phyloP scores from a whole-genome alignment of 2,329 filamentous ascomycete species.

The Fusarium hostae region DNA sequence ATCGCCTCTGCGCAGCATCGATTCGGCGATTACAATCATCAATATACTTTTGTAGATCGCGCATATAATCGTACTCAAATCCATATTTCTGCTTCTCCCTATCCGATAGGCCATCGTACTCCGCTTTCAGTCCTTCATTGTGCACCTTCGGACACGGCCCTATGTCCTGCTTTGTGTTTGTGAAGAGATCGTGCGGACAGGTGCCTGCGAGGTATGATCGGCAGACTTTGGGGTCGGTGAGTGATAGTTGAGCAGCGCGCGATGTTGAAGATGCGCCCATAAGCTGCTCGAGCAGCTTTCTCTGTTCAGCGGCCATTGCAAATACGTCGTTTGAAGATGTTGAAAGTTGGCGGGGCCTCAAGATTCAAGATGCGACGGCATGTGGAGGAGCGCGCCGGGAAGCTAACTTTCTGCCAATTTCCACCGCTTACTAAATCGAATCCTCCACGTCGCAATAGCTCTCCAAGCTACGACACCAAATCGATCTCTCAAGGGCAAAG shows the following conservation, averaged over 20 bases:
- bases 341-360: slow-evolving; percentile 36
- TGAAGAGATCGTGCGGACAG: slow-evolving; percentile 98
- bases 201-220: slow-evolving; percentile 93
- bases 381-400: slow-evolving; percentile 42
- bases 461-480: slow-evolving; percentile 9
- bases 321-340: slow-evolving; percentile 5
- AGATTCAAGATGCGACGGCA: slow-evolving; percentile 37
- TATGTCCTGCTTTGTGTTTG: slow-evolving; percentile 97
- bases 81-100: slow-evolving; percentile 81
- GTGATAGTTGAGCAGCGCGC: slow-evolving; percentile 82
- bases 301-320: slow-evolving; percentile 89
- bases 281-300: slow-evolving; percentile 97
- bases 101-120: slow-evolving; percentile 81
- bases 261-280: slow-evolving; percentile 81
- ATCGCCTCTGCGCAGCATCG: slow-evolving; percentile 84
- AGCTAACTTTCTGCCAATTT: slow-evolving; percentile 40
- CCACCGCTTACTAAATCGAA: slow-evolving; percentile 40
- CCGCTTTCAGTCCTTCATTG: slow-evolving; percentile 85
- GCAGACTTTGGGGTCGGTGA: slow-evolving; percentile 94
- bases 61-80: slow-evolving; percentile 97
- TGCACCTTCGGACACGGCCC: slow-evolving; percentile 90
- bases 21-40: slow-evolving; percentile 96
- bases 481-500: slow-evolving; percentile 23
- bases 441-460: slow-evolving; percentile 44
- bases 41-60: slow-evolving; percentile 96